phyloP scores from a whole-genome alignment of 345 rosid genomes.

The Bruguiera gymnorhiza region DNA sequence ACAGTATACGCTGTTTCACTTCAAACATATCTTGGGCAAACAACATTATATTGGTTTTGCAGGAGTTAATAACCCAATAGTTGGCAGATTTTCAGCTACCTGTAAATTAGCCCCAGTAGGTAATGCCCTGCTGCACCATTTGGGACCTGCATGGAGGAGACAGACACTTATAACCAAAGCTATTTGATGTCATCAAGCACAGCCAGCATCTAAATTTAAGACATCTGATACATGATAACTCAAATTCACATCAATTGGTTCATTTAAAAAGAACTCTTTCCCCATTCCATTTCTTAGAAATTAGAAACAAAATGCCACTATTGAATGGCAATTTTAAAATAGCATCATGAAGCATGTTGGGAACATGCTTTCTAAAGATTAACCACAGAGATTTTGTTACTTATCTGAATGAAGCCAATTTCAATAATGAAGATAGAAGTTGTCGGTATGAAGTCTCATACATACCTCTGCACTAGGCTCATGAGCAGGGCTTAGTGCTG shows the following conservation, averaged over 20 bases:
- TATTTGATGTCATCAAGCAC: conserved; percentile 2
- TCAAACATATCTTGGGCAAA: conserved; percentile 5
- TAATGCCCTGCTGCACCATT: conserved; percentile 97
- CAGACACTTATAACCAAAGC: conserved; percentile 8
- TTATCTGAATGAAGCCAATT: no score
- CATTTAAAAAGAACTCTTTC: neutral
- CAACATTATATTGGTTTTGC: neutral
- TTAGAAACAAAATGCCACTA: neutral
- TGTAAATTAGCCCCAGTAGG: conserved; percentile 94
- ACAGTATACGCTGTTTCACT: neutral
- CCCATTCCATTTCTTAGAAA: neutral
- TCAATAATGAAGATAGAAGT: neutral
- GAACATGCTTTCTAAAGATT: no score
- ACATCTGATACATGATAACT: neutral
- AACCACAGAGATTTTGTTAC: no score
- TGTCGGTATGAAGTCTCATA: neutral
- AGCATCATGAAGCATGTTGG: neutral
- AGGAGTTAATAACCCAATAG: conserved; percentile 12
- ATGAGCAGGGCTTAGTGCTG: conserved; percentile 74
- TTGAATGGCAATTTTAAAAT: neutral
- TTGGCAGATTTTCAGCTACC: conserved; percentile 39
- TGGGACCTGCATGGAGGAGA: conserved; percentile 59
- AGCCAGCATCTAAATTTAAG: neutral
- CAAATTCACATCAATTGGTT: neutral
- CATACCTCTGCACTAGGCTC: conserved; percentile 83